phyloP scores from a whole-genome alignment of 2,329 filamentous ascomycete species.

The Lecanicillium sp. region DNA sequence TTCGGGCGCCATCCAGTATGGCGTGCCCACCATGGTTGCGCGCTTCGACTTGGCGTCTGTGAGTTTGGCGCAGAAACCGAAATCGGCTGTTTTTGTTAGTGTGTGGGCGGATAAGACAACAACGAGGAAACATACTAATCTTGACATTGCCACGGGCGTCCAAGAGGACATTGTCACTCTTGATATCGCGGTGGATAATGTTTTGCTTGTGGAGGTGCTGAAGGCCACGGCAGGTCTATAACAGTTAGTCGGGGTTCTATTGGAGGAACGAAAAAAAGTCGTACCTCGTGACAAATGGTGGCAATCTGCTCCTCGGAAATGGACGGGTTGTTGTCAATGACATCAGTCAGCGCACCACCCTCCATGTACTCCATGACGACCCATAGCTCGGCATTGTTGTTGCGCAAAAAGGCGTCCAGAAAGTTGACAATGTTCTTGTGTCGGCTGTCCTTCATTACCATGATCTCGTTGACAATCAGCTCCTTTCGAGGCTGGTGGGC shows the following conservation, averaged over 20 bases:
- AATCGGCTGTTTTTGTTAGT: slow-evolving; percentile 68
- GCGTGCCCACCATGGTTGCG: slow-evolving; percentile 97
- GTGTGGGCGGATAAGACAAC: background rate
- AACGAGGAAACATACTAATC: slow-evolving; percentile 63
- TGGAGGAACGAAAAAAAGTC: slow-evolving; percentile 22
- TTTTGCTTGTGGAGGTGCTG: slow-evolving; percentile 92
- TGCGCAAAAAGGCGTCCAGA: slow-evolving; percentile 90
- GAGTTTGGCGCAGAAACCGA: slow-evolving; percentile 97
- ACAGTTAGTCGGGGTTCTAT: slow-evolving; percentile 19
- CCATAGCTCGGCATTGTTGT: slow-evolving; percentile 95
- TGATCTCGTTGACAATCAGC: slow-evolving; percentile 97
- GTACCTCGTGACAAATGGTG: slow-evolving; percentile 91
- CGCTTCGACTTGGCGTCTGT: slow-evolving; percentile 96
- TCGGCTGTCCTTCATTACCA: slow-evolving; percentile 99
- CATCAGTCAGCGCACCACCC: slow-evolving; percentile 91
- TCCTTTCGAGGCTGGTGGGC: slow-evolving; percentile 96
- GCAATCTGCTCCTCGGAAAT: slow-evolving; percentile 97
- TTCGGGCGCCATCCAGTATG: slow-evolving; percentile 99
- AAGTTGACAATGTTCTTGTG: slow-evolving; percentile 99
- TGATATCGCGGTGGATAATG: slow-evolving; percentile 98
- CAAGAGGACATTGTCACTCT: slow-evolving; percentile 95
- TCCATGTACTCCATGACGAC: slow-evolving; percentile 99
- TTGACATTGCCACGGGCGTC: slow-evolving; percentile 95
- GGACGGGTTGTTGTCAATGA: slow-evolving; percentile 93
- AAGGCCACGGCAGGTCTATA: slow-evolving; percentile 86